Conservation (phyloP, 345 rosid species). For the Cardamine occulta region DNA sequence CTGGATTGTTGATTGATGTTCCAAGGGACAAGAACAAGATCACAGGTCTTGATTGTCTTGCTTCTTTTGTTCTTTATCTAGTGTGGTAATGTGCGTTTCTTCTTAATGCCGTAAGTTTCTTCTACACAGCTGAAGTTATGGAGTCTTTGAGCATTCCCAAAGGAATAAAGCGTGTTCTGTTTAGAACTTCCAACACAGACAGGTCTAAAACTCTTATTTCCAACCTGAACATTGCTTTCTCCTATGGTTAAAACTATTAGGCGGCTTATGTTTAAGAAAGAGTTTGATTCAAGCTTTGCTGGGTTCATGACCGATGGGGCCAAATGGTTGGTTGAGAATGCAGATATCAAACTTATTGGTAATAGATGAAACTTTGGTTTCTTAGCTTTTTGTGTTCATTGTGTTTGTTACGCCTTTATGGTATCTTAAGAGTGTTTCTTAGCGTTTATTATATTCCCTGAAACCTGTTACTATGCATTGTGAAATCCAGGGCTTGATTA, state of each 20-base stretch:
- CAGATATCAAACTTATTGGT: conserved; percentile 92
- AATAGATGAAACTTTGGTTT: background rate
- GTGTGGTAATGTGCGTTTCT: background rate
- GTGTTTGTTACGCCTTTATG: background rate
- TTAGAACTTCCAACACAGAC: conserved; percentile 82
- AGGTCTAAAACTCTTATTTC: conserved; percentile 45
- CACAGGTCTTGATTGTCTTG: background rate
- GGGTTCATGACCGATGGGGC: conserved; percentile 92
- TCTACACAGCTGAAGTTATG: conserved; percentile 68
- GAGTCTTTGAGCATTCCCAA: conserved; percentile 70
- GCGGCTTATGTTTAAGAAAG: conserved; percentile 77
- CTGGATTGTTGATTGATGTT: conserved; percentile 61
- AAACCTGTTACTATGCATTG: background rate
- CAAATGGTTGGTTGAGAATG: conserved; percentile 85
- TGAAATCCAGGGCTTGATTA: conserved; percentile 69
- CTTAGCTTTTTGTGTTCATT: background rate
- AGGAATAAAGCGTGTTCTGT: conserved; percentile 73
- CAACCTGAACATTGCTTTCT: background rate
- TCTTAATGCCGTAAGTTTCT: background rate
- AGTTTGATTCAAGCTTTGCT: conserved; percentile 80
- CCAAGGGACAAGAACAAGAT: conserved; percentile 57
- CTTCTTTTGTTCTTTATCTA: background rate
- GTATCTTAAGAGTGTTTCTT: background rate
- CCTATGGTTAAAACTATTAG: conserved; percentile 46
- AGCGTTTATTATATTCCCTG: background rate